Evolutionary conservation across 352 stramenopile genomes (phyloP).

Genomic region (Pythium insidiosum): DNA sequence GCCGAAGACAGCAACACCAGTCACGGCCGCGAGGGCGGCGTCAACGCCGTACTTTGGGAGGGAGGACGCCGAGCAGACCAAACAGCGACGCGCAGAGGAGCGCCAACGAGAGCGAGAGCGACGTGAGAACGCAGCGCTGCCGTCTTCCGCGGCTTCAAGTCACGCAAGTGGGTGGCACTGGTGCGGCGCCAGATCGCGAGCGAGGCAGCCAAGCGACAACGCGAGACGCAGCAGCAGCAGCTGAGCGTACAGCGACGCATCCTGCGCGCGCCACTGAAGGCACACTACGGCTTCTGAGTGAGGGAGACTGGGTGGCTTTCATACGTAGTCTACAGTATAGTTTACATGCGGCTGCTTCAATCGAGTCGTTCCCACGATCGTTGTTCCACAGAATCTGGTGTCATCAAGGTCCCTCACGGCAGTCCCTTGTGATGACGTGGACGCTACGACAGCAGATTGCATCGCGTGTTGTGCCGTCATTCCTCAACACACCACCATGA

Average conservation of each 20-base stretch:
- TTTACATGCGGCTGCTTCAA: background rate
- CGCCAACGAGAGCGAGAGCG: constrained; percentile 14
- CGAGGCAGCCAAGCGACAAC: constrained; percentile 2
- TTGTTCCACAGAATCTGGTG: too few species aligned
- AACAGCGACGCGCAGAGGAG: background rate
- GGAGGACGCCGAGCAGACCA: background rate
- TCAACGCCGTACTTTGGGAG: background rate
- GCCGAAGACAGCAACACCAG: too few species aligned
- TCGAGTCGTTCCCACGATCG: background rate
- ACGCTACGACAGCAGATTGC: too few species aligned
- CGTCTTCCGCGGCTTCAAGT: constrained; percentile 34
- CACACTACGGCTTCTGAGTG: constrained; percentile 42
- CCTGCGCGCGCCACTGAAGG: constrained; percentile 20
- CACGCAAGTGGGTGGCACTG: constrained; percentile 24
- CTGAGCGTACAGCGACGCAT: constrained; percentile 17
- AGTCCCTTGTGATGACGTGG: too few species aligned
- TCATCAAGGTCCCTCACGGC: too few species aligned
- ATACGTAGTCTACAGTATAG: too few species aligned
- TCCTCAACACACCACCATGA: too few species aligned
- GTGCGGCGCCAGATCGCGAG: constrained; percentile 28
- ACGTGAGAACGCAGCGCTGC: constrained; percentile 25
- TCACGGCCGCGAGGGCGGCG: too few species aligned
- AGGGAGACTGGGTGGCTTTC: too few species aligned
- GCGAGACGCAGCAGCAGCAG: constrained; percentile 12
- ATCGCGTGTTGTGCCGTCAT: too few species aligned